Evolutionary conservation across 106 monocot species (phyloP), one percentile per base, ranked within the genome.

Genomic region (Gastrodia elata): DNA sequence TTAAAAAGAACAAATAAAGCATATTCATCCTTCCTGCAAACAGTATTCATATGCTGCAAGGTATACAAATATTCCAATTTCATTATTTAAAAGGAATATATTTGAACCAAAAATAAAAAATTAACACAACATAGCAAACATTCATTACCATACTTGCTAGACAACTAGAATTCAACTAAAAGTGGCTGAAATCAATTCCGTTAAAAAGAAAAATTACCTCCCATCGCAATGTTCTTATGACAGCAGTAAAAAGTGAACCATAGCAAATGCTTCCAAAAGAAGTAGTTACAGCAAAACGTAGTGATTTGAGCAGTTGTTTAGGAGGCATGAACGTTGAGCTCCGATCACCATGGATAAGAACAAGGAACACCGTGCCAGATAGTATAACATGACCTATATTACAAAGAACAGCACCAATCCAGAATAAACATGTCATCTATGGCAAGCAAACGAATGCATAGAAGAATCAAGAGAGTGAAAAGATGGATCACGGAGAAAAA

Each of bases 241-340:
- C 89, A 77, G 95, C 95, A 18, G 95, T 96, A 74, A 96, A 96
- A 77, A 96, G 91, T 42, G 95, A 96, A 48, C 95, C 95, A 86
- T 96, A 96, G 80, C 95, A 96, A 77, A 96, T 92, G 82, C 95
- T 96, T 22, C 95, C 95, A 77, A 96, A 92, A 39, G 91, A 91
- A 73, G 89, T 96, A 18, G 91, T 96, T 39, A 96, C 58, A 41
- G 91, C 92, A 77, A 83, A 87, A 14, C 80, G 83, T 38, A 96
- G 73, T 26, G 92, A 75, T 24, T 87, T 96, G 3, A 89, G 3
- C 15, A 96, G n/a, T 72, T 87, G 85, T 24, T 79, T 96, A 64
- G 83, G 69, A 49, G 95, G 91, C 83, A 89, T 86, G 52, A 89
- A 80, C 36, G 82, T 27, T 69, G 89, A 77, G 72, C 80, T 73